Conservation (phyloP, 2,329 filamentous ascomycete genomes). For the Nigrospora sphaerica region DNA sequence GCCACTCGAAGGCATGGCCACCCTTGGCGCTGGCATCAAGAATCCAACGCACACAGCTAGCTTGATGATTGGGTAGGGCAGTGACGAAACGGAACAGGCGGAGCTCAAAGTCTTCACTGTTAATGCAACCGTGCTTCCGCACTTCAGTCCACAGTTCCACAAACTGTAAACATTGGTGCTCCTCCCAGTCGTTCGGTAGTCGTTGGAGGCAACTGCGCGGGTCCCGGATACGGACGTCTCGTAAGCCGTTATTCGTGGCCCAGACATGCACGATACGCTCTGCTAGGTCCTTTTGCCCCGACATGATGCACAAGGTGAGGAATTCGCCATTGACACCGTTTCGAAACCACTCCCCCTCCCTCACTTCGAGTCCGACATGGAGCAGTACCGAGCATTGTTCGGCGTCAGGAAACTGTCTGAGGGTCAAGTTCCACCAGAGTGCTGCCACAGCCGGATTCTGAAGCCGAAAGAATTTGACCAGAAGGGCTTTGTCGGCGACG, state of each 20-base stretch:
- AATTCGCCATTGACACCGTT: fast-evolving
- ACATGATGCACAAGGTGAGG: not conserved
- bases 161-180: too few relatives aligned
- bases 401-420: too few relatives aligned
- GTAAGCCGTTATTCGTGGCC: not conserved
- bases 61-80: too few relatives aligned
- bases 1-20: too few relatives aligned
- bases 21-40: too few relatives aligned
- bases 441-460: not conserved
- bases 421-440: not conserved
- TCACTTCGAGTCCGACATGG: not conserved
- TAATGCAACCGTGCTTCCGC: too few relatives aligned
- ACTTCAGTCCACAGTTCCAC: too few relatives aligned
- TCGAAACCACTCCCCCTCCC: not conserved
- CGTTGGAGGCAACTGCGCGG: not conserved
- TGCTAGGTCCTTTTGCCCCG: not conserved
- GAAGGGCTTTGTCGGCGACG: not conserved
- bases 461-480: not conserved
- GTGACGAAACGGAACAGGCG: not conserved
- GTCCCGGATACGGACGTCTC: not conserved
- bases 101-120: not conserved
- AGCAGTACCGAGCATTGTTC: not conserved
- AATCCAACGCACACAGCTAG: too few relatives aligned
- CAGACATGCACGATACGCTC: not conserved
- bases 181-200: too few relatives aligned